A percentile compares a stretch with the other conserved stretches of the same genome.
These are phyloP conservation scores for Colletotrichum destructivum DNA, from an alignment of 2,329 filamentous ascomycete genomes.

Conservation along the genomic window DNA sequence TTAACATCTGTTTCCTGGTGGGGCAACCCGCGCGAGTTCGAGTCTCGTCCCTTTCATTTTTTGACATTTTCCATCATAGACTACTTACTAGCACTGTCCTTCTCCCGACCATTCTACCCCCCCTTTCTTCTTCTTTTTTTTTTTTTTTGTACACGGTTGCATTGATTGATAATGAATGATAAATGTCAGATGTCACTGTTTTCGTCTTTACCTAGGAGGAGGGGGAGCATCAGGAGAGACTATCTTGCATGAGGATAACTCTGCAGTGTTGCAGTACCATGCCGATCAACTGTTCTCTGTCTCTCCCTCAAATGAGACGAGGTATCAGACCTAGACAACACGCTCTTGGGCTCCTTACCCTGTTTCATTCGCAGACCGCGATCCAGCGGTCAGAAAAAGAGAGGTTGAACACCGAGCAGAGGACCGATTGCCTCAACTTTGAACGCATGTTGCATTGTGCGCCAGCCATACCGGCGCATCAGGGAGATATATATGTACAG, in stretches of 20 bases:
- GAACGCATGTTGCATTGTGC: not conserved
- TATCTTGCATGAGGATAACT: too few species aligned
- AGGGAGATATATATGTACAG: conserved; percentile 29
- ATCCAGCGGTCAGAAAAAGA: not conserved
- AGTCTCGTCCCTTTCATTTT: conserved; percentile 41
- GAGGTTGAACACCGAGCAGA: not conserved
- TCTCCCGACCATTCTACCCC: too few species aligned
- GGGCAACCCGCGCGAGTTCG: conserved; percentile 43
- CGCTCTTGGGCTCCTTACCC: not conserved
- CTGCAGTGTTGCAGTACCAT: too few species aligned
- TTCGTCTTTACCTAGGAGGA: too few species aligned
- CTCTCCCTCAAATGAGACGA: not conserved
- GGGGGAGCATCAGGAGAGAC: too few species aligned
- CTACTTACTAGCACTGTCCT: accelerated
- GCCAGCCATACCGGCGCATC: conserved; percentile 14
- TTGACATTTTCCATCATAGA: not conserved
- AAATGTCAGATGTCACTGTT: too few species aligned
- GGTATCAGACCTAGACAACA: not conserved
- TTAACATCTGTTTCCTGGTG: conserved; percentile 44
- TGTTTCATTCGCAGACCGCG: not conserved
- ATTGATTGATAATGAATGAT: too few species aligned
- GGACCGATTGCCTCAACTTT: not conserved
- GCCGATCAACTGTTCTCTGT: too few species aligned
- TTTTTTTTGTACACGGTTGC: not conserved
- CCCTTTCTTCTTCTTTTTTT: not conserved